A percentile compares a stretch with the other conserved stretches of the same genome.
Evolutionary conservation across 202 grass and related monocot species (phyloP).

Genomic region (Cymbopogon flexuosus): DNA sequence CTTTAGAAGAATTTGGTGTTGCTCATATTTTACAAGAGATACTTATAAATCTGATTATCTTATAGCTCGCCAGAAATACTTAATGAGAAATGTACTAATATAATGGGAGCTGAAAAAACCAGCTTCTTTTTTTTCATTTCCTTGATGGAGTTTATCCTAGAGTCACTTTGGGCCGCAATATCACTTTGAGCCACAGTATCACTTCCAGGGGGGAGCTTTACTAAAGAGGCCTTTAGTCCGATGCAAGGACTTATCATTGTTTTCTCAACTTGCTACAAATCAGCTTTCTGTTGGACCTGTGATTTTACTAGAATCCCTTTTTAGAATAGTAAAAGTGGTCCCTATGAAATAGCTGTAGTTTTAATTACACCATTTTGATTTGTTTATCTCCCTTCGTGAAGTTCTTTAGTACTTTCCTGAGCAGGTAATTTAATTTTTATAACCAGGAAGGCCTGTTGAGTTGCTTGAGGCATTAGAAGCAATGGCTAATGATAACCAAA

Average conservation of each 20-base stretch:
- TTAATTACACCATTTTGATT: neutral
- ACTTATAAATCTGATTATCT: no score
- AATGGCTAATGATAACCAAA: conserved; percentile 74
- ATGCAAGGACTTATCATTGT: neutral
- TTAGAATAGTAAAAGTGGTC: neutral
- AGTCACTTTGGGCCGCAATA: neutral
- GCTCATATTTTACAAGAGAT: no score
- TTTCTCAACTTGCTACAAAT: neutral
- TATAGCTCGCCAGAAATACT: no score
- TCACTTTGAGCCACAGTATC: neutral
- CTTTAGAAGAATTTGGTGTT: no score
- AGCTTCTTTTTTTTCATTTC: neutral
- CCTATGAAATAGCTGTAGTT: neutral
- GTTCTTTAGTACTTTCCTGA: conserved; percentile 50
- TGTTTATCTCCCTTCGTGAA: conserved; percentile 47
- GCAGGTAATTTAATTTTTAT: conserved; percentile 58
- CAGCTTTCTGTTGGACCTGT: neutral
- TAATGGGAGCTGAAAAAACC: neutral
- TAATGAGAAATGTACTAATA: no score
- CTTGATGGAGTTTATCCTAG: neutral
- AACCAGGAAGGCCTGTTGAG: conserved; percentile 90
- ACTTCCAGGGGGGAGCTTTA: neutral
- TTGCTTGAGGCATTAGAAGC: conserved; percentile 91
- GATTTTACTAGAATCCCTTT: neutral
- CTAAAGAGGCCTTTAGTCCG: neutral